Conservation (phyloP, 75 land plant species). For the Chamaecyparis obtusa region DNA sequence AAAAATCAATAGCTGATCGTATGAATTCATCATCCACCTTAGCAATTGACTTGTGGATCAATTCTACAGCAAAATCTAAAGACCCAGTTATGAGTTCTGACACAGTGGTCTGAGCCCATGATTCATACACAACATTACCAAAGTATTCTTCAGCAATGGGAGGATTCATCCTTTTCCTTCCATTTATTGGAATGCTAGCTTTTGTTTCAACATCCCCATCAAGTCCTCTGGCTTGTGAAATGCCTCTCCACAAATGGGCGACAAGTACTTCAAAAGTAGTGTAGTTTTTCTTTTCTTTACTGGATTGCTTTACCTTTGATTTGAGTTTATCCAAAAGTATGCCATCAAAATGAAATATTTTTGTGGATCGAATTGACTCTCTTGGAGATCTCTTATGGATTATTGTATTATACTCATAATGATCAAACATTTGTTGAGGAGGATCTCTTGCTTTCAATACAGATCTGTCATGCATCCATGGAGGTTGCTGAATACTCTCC, state of each 20-base stretch:
- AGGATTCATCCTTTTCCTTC: conserved; percentile 39
- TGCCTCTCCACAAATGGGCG: conserved; percentile 59
- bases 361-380: not conserved
- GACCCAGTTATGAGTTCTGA: not conserved
- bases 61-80: not conserved
- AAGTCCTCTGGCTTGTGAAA: conserved; percentile 54
- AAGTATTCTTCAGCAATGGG: conserved; percentile 44
- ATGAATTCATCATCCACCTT: not conserved
- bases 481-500: conserved; percentile 21
- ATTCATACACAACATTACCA: conserved; percentile 49
- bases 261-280: conserved; percentile 58
- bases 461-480: conserved; percentile 25
- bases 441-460: conserved; percentile 13
- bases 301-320: conserved; percentile 3
- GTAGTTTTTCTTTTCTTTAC: conserved; percentile 33
- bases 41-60: not conserved
- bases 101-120: not conserved
- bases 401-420: not conserved
- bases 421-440: not conserved
- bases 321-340: not conserved
- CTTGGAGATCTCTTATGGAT: not conserved
- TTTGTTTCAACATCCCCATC: conserved; percentile 27
- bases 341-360: not conserved
- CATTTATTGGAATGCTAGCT: conserved; percentile 47
- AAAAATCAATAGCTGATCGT: not conserved